These are phyloP conservation scores for Annulohypoxylon nitens DNA, from an alignment of 495 filamentous ascomycete species.

Conservation along the genomic window DNA sequence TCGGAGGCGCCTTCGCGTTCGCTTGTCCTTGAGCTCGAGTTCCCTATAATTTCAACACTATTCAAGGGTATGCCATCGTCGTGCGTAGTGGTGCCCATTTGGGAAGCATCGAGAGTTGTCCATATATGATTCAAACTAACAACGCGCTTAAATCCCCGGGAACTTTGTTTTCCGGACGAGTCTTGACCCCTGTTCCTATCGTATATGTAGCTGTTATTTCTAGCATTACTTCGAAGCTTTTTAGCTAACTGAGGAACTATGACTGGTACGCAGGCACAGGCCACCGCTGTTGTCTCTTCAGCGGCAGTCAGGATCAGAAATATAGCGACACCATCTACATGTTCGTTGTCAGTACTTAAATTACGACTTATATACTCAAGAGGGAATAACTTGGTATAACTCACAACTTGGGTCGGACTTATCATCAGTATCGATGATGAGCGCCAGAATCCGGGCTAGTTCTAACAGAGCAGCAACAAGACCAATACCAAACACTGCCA, in stretches of 20 bases:
- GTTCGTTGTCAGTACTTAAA: neutral
- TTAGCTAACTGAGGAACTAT: constrained; percentile 36
- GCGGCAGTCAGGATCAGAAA: constrained; percentile 47
- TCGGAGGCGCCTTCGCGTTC: neutral
- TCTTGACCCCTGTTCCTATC: constrained; percentile 13
- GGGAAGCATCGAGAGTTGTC: constrained; percentile 25
- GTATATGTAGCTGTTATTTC: constrained; percentile 14
- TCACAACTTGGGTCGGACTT: constrained; percentile 52
- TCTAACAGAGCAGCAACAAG: constrained; percentile 46
- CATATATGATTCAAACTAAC: constrained; percentile 44
- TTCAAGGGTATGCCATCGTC: constrained; percentile 41
- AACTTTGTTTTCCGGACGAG: constrained; percentile 33
- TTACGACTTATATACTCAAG: no score
- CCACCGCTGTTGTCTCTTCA: constrained; percentile 47
- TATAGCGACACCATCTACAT: constrained; percentile 43
- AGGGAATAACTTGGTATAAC: constrained; percentile 10
- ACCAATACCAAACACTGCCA: constrained; percentile 52
- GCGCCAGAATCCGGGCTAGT: constrained; percentile 40
- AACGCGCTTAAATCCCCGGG: constrained; percentile 45
- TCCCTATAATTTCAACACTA: constrained; percentile 31
- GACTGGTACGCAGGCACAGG: constrained; percentile 45
- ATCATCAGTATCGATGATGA: constrained; percentile 48
- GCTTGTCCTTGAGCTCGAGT: neutral
- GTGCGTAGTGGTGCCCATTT: constrained; percentile 19
- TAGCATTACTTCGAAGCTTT: constrained; percentile 11